Base-by-base conservation (phyloP, 345 rosid genomes). In the Kandelia obovata region DNA sequence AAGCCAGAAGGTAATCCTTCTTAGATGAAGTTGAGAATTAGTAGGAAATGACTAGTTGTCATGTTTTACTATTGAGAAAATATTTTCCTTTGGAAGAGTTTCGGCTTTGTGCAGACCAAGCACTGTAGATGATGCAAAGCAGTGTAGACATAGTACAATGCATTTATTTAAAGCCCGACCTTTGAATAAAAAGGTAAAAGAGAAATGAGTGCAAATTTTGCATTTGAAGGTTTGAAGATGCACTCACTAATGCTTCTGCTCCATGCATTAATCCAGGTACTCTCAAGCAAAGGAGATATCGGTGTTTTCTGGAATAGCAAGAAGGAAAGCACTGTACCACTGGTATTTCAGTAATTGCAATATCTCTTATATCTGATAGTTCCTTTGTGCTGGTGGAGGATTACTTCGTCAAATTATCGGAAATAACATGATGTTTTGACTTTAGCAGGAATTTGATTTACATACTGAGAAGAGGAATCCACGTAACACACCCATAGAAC, bases 261-360 rank as follows among this genome's bases (percentile, higher is more conserved):
- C 53, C 1, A 64, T 58, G 32, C 61, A 35, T 58, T 49, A 56
- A 62, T 80, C 74, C 84, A 92, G 96, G 82, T 92, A 81, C 80
- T 90, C 72, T 83, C 94, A 68, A 87, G 92, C 68, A 87, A 81
- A 85, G 96, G 96, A 59, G 92, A 92, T 63, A 79, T 87, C 43
- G 97, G 96, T 5, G 73, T 90, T 66, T 85, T 85, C 64, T 83
- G 82, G 70, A 90, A 83, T 77, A 80, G 69, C 84, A 92, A 90
- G 83, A 81, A 81, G 64, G 96, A 92, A 80, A 80, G 85, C 35
- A 88, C 96, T 10, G 87, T 87, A 58, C 96, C 97, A 58, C 71
- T 77, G 89, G 99, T 95, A 86, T 46, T 72, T n/a, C 60, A 34
- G 52, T 1, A 62, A 31, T 64, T 31, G 57, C 30, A 35, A 61